phyloP scores from a whole-genome alignment of 2,329 filamentous ascomycete genomes.

The Incumbomyces lentus region DNA sequence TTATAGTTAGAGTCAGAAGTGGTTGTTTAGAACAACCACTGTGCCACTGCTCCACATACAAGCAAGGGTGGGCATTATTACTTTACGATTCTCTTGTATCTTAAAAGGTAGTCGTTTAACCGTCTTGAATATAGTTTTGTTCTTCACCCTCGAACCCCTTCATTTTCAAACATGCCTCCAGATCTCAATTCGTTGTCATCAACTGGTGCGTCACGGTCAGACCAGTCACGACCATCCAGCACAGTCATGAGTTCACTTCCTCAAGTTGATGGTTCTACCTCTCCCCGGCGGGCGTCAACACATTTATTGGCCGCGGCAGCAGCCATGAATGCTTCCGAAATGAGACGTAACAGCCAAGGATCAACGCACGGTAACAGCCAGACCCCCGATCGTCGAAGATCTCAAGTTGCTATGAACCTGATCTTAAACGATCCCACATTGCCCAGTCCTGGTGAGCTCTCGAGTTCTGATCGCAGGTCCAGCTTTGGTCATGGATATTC shows the following conservation, averaged over 20 bases:
- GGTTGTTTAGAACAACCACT: no score
- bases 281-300: constrained; percentile 49
- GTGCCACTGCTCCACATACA: no score
- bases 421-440: constrained; percentile 31
- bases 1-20: no score
- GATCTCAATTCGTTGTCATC: constrained; percentile 62
- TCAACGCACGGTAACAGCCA: constrained; percentile 23
- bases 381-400: constrained; percentile 34
- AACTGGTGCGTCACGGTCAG: constrained; percentile 39
- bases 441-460: constrained; percentile 28
- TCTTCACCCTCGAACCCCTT: no score
- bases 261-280: constrained; percentile 22
- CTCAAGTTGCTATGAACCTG: constrained; percentile 30
- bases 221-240: constrained; percentile 26
- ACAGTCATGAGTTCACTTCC: constrained; percentile 18
- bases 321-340: constrained; percentile 59
- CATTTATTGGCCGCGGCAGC: constrained; percentile 66
- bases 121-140: no score
- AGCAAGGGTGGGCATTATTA: no score
- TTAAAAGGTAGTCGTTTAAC: no score
- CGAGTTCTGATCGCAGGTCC: constrained; percentile 29
- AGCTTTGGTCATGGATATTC: constrained; percentile 28
- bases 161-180: constrained; percentile 29
- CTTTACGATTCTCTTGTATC: no score
- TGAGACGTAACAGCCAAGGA: constrained; percentile 28